phyloP scores from a whole-genome alignment of 2,329 filamentous ascomycete genomes.

The Penicillium sp. region DNA sequence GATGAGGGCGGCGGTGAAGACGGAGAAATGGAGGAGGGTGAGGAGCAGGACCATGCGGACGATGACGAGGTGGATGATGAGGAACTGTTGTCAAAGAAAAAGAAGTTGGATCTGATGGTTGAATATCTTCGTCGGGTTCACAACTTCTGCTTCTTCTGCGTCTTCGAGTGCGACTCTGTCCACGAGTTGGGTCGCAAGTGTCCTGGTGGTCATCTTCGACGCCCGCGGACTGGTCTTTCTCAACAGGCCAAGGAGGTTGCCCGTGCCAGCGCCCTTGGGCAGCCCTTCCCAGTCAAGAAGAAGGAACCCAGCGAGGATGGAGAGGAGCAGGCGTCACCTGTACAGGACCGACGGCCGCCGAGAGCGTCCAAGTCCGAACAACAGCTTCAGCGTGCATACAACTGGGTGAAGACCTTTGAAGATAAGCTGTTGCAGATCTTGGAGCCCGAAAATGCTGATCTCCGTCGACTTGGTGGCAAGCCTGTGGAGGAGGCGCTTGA shows the following conservation, averaged over 20 bases:
- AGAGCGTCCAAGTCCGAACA: conserved; percentile 75
- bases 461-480: conserved; percentile 86
- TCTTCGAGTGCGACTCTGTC: conserved; percentile 95
- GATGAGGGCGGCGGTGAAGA: conserved; percentile 38
- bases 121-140: conserved; percentile 95
- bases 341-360: conserved; percentile 67
- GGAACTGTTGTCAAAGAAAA: conserved; percentile 85
- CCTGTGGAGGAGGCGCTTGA: conserved; percentile 77
- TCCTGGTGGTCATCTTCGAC: conserved; percentile 90
- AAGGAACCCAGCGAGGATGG: conserved; percentile 58
- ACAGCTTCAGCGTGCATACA: conserved; percentile 89
- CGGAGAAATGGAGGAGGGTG: conserved; percentile 70
- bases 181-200: conserved; percentile 95
- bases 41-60: conserved; percentile 64
- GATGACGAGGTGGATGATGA: conserved; percentile 78
- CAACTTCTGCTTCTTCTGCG: conserved; percentile 99
- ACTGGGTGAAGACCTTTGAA: conserved; percentile 98
- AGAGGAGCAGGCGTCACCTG: conserved; percentile 59
- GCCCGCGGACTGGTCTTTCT: conserved; percentile 79
- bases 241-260: conserved; percentile 78
- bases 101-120: conserved; percentile 89
- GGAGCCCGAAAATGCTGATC: conserved; percentile 79
- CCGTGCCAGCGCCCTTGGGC: conserved; percentile 72
- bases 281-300: conserved; percentile 79
- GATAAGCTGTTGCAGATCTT: conserved; percentile 92